phyloP scores from a whole-genome alignment of 176 grass and related monocot genomes.

The Triticum monococcum region DNA sequence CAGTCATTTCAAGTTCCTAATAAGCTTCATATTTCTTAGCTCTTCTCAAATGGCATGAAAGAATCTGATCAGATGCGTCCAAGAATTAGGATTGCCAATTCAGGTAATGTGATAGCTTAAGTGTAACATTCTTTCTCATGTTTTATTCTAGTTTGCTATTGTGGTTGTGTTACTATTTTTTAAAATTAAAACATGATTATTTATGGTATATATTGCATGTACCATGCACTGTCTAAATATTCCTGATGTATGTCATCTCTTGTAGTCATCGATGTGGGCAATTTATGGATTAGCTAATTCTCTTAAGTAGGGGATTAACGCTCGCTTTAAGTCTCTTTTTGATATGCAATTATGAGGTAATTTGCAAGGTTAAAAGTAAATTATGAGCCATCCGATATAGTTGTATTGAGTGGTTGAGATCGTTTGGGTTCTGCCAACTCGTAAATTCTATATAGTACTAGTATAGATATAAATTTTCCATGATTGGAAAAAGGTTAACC shows the following conservation, averaged over 20 bases:
- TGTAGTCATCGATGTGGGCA: background rate
- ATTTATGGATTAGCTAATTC: background rate
- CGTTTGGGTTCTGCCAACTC: background rate
- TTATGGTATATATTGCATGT: background rate
- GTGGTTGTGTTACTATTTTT: background rate
- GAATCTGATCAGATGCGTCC: conserved; percentile 77
- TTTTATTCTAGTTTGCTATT: background rate
- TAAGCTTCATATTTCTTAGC: conserved; percentile 42
- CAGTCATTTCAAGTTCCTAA: conserved; percentile 11
- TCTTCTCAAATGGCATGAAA: conserved; percentile 96
- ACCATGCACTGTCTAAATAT: too few species aligned
- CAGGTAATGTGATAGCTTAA: conserved; percentile 56
- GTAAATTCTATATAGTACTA: background rate
- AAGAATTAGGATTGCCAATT: conserved; percentile 82
- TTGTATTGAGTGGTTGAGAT: background rate
- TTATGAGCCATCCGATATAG: background rate
- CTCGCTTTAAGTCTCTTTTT: background rate
- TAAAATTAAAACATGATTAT: background rate
- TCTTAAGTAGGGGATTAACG: background rate
- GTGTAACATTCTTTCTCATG: background rate
- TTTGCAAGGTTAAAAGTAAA: background rate
- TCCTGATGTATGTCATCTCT: background rate
- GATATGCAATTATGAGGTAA: background rate
- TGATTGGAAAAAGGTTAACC: background rate
- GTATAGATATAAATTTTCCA: background rate